These are phyloP conservation scores for Durio zibethinus DNA, from an alignment of 345 rosid genomes.

Conservation along the genomic window DNA sequence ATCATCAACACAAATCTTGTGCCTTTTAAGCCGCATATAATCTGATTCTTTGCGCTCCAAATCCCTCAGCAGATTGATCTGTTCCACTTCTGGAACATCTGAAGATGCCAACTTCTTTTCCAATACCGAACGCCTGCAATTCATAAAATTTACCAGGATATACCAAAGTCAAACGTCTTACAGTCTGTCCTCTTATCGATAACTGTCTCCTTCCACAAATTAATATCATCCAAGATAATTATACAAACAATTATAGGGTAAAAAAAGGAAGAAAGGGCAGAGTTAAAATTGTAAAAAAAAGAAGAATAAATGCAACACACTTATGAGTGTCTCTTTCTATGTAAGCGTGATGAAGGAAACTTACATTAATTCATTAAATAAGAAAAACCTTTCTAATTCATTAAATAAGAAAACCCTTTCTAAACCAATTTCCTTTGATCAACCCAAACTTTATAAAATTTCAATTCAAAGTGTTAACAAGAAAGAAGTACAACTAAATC, in stretches of 20 bases:
- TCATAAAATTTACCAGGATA: conserved; percentile 15
- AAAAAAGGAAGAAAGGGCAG: not conserved
- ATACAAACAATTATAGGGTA: not conserved
- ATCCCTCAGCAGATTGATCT: conserved; percentile 62
- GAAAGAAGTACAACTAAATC: not conserved
- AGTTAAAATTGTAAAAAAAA: not conserved
- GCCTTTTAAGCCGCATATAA: conserved; percentile 77
- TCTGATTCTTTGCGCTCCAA: conserved; percentile 85
- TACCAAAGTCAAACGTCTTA: conserved; percentile 13
- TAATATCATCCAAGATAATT: not conserved
- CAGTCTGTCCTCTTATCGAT: conserved; percentile 3
- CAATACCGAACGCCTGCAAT: conserved; percentile 58
- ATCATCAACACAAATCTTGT: conserved; percentile 81
- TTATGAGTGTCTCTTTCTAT: not conserved
- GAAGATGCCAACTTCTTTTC: conserved; percentile 73
- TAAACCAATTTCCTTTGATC: not conserved
- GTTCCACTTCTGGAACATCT: conserved; percentile 69
- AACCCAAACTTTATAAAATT: not conserved
- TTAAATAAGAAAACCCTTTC: not conserved
- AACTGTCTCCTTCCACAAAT: not conserved
- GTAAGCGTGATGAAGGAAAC: not conserved
- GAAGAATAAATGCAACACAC: not conserved
- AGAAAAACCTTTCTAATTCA: not conserved
- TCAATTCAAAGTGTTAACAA: not conserved
- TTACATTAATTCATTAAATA: not conserved